phyloP scores from a whole-genome alignment of 441 rosid genomes.

The Syzygium syzygioides region DNA sequence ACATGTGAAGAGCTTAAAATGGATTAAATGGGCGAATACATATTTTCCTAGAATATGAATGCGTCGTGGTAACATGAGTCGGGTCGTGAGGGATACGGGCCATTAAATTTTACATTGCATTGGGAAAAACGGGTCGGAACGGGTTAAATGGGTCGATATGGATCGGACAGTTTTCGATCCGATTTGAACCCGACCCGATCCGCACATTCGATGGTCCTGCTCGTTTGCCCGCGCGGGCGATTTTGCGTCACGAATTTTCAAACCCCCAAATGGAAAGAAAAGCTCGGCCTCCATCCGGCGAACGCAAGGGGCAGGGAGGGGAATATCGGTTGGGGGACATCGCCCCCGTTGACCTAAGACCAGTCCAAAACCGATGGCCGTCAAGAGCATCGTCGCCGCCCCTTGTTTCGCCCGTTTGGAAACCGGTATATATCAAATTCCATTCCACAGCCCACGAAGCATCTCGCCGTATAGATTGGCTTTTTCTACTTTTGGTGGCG shows the following conservation, averaged over 20 bases:
- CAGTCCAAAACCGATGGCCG: neutral
- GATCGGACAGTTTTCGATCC: neutral
- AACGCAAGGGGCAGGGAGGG: neutral
- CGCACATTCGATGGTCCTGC: neutral
- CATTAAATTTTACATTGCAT: no score
- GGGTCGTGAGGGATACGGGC: rapidly evolving
- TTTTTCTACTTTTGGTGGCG: neutral
- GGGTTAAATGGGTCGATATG: rapidly evolving
- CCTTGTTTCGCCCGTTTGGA: neutral
- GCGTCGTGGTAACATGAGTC: neutral
- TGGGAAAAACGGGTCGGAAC: no score
- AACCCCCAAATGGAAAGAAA: neutral
- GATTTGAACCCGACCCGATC: rapidly evolving
- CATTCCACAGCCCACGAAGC: no score
- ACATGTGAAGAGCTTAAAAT: neutral
- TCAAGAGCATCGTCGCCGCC: neutral
- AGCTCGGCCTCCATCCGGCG: neutral
- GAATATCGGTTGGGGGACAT: neutral
- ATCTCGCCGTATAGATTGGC: neutral
- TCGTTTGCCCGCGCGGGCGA: neutral
- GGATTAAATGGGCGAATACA: neutral
- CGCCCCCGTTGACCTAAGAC: neutral
- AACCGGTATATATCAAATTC: neutral
- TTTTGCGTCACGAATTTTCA: no score
- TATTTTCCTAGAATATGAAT: neutral